Evolutionary conservation across 805 yeast genomes (phyloP).

Genomic region (Wickerhamomyces pijperi): DNA sequence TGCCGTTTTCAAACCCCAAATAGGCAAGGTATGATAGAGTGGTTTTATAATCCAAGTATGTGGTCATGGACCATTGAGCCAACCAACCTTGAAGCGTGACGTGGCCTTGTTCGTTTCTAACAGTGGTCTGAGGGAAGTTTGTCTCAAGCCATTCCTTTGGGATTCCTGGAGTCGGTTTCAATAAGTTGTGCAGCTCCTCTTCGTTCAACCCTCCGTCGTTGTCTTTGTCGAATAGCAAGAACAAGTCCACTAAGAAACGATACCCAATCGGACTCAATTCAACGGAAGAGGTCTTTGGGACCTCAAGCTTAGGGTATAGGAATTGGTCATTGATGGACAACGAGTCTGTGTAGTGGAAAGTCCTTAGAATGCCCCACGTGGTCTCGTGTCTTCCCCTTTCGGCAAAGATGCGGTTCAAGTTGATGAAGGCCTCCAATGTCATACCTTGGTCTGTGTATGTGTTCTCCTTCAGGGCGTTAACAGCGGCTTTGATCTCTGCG

Average conservation of each 20-base stretch:
- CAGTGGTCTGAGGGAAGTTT: constrained; percentile 80
- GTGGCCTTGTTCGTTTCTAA: constrained; percentile 79
- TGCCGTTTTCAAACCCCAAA: constrained; percentile 61
- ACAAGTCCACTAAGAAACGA: constrained; percentile 81
- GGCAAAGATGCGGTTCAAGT: constrained; percentile 71
- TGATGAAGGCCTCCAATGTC: constrained; percentile 63
- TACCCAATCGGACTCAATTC: constrained; percentile 91
- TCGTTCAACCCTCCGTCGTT: constrained; percentile 93
- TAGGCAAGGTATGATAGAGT: constrained; percentile 85
- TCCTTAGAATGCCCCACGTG: constrained; percentile 86
- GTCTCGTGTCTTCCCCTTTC: constrained; percentile 94
- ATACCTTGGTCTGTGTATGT: constrained; percentile 40
- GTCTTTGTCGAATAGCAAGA: constrained; percentile 80
- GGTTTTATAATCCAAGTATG: constrained; percentile 71
- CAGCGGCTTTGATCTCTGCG: constrained; percentile 28
- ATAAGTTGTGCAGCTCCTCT: constrained; percentile 53
- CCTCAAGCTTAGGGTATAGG: constrained; percentile 69
- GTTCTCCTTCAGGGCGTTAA: constrained; percentile 20
- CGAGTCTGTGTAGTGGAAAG: constrained; percentile 87
- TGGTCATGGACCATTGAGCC: constrained; percentile 98
- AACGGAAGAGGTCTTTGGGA: constrained; percentile 65
- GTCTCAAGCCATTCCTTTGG: constrained; percentile 82
- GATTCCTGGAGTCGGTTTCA: constrained; percentile 86
- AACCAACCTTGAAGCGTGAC: constrained; percentile 97
- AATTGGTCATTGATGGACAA: constrained; percentile 72